A percentile compares a stretch with the other conserved stretches of the same genome.
Evolutionary conservation across 176 grass and related monocot genomes (phyloP).

Genomic region (Oryza meyeriana): DNA sequence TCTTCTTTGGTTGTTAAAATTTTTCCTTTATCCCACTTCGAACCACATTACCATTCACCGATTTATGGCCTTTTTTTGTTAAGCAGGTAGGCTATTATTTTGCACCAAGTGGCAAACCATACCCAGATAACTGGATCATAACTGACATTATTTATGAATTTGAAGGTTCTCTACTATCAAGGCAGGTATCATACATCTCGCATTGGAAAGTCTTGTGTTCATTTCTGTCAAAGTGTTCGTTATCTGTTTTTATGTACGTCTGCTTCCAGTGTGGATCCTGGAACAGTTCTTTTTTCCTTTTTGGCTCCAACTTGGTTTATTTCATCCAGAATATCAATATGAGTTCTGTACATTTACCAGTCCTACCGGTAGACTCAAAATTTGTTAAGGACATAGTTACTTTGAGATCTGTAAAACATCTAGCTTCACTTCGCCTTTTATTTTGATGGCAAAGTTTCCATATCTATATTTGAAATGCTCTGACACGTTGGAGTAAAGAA

Average conservation of each 20-base stretch:
- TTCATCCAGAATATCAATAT: constrained; percentile 1
- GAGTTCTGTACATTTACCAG: background rate
- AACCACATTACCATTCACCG: background rate
- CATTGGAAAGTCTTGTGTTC: constrained; percentile 4
- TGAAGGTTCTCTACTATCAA: constrained; percentile 81
- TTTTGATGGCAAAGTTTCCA: background rate
- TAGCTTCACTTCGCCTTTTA: background rate
- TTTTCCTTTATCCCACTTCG: constrained; percentile 2
- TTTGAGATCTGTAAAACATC: constrained; percentile 2
- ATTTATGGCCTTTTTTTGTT: constrained; percentile 26
- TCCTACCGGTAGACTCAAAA: background rate
- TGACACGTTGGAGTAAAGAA: background rate
- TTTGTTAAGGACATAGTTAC: background rate
- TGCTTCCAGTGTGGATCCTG: background rate
- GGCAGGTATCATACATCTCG: constrained; percentile 65
- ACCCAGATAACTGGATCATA: constrained; percentile 98
- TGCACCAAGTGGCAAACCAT: constrained; percentile 94
- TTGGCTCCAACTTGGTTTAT: constrained; percentile 13
- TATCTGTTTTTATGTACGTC: background rate
- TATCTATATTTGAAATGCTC: background rate
- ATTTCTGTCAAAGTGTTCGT: background rate
- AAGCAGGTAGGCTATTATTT: constrained; percentile 98
- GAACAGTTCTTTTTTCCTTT: background rate
- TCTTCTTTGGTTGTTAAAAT: constrained; percentile 14
- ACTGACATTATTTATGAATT: constrained; percentile 96